Evolutionary conservation across 257 asterid genomes (phyloP).

Genomic region (Penstemon newberryi): DNA sequence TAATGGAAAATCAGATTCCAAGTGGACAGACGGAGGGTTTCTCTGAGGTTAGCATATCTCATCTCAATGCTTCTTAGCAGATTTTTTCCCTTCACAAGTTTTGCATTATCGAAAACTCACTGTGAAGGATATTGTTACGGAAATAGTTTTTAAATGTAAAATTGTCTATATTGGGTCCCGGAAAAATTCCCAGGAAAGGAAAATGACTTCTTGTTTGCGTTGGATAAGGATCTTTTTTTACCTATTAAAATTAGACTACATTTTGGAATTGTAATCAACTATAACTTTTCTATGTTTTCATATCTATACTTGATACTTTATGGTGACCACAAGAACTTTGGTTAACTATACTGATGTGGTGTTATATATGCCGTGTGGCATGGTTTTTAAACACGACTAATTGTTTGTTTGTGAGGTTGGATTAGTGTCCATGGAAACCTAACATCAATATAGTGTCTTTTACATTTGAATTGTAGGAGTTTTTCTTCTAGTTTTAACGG

Average conservation of each 20-base stretch:
- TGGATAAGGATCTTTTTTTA: background rate
- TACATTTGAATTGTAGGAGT: too few relatives aligned
- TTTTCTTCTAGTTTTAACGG: too few relatives aligned
- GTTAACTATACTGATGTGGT: too few relatives aligned
- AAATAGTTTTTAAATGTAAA: slow-evolving; percentile 45
- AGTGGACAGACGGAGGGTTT: slow-evolving; percentile 84
- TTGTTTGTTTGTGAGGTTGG: too few relatives aligned
- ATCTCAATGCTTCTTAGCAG: slow-evolving; percentile 18
- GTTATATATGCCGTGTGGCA: too few relatives aligned
- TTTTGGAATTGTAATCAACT: slow-evolving; percentile 3
- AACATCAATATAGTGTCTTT: too few relatives aligned
- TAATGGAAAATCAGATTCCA: slow-evolving; percentile 56
- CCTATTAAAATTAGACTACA: slow-evolving; percentile 8
- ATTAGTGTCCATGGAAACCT: too few relatives aligned
- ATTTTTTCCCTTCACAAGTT: slow-evolving; percentile 30
- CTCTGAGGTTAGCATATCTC: slow-evolving; percentile 42
- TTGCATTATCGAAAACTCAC: slow-evolving; percentile 20
- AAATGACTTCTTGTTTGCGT: slow-evolving; percentile 12
- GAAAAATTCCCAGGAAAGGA: slow-evolving; percentile 22
- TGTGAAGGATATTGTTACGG: slow-evolving; percentile 37
- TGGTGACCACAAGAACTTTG: background rate
- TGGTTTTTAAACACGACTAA: too few relatives aligned
- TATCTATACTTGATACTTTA: background rate
- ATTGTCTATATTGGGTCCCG: slow-evolving; percentile 34
- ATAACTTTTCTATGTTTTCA: background rate